These are phyloP conservation scores for Wickerhamiella azyma DNA, from an alignment of 805 yeast species.

Conservation along the genomic window DNA sequence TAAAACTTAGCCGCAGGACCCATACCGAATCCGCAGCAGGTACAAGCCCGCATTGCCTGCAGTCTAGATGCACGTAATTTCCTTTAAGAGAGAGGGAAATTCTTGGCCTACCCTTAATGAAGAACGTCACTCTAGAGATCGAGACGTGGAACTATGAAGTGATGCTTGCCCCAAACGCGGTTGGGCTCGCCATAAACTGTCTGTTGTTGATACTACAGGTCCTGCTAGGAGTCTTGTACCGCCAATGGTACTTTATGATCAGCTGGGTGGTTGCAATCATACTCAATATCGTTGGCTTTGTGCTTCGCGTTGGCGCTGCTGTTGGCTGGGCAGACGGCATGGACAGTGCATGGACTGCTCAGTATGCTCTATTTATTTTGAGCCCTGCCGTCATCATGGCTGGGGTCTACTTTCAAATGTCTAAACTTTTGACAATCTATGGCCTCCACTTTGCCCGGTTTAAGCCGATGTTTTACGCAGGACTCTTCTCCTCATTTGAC, in stretches of 20 bases:
- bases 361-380: constrained; percentile 53
- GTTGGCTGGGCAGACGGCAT: constrained; percentile 19
- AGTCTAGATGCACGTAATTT: no score
- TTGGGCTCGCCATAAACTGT: constrained; percentile 43
- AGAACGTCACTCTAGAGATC: neutral
- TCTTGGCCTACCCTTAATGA: neutral
- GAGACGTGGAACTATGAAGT: constrained; percentile 27
- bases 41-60: no score
- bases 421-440: constrained; percentile 49
- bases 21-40: no score
- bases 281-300: constrained; percentile 56
- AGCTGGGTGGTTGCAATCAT: constrained; percentile 45
- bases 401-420: constrained; percentile 60
- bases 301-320: constrained; percentile 40
- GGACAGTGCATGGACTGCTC: constrained; percentile 38
- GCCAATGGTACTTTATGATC: constrained; percentile 52
- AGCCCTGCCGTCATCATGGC: constrained; percentile 81
- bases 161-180: constrained; percentile 41
- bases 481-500: constrained; percentile 54
- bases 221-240: constrained; percentile 31
- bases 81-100: no score
- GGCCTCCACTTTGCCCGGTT: constrained; percentile 39
- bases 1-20: no score
- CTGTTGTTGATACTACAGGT: constrained; percentile 33
- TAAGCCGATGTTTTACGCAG: constrained; percentile 46